phyloP scores from a whole-genome alignment of 2,329 filamentous ascomycete species.

The Metarhizium anisopliae region DNA sequence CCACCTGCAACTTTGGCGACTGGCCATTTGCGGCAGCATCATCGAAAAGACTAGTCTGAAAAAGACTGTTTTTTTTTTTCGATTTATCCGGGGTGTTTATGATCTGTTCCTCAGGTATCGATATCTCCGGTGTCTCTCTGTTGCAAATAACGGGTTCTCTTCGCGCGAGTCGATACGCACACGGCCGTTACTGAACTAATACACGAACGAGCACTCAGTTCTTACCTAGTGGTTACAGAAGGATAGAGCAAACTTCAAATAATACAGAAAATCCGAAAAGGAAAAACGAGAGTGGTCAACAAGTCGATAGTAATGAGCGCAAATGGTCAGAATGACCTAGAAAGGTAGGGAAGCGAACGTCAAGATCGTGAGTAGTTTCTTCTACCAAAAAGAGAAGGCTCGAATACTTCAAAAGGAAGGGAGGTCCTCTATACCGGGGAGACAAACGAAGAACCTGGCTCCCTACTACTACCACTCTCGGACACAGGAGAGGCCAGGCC shows the following conservation, averaged over 20 bases:
- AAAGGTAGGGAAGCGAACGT: background rate
- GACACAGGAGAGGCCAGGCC: too few species aligned
- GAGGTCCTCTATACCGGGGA: background rate
- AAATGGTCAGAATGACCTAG: background rate
- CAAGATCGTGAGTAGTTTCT: background rate
- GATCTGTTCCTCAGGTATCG: too few species aligned
- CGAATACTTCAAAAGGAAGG: background rate
- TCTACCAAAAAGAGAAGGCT: background rate
- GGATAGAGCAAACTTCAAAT: background rate
- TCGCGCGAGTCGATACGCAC: background rate
- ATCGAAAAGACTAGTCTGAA: too few species aligned
- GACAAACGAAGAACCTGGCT: background rate
- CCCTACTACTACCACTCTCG: too few species aligned
- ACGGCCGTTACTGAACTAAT: background rate
- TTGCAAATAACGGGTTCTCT: background rate
- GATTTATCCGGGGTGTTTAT: too few species aligned
- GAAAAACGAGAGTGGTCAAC: background rate
- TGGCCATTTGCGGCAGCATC: too few species aligned
- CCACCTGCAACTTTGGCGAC: background rate
- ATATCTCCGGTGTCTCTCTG: background rate
- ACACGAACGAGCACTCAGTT: background rate
- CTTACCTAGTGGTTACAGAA: background rate
- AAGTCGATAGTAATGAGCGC: slow-evolving; percentile 1
- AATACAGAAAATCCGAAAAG: background rate
- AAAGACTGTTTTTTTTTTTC: too few species aligned